phyloP scores from a whole-genome alignment of 1,139 yeast species.

The Nakaseomyces uthaithaninus region DNA sequence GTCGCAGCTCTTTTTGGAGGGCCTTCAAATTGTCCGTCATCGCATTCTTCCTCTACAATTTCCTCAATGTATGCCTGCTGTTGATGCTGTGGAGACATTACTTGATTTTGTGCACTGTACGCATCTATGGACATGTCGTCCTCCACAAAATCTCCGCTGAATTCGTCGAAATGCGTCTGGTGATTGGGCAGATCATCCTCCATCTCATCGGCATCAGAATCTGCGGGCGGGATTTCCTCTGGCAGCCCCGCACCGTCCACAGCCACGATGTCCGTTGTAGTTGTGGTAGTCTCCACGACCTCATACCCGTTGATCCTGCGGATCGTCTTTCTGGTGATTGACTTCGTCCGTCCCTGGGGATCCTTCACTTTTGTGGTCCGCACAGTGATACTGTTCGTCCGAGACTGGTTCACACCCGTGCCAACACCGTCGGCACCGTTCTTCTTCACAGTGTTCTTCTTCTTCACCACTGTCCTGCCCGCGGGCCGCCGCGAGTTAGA shows the following conservation, averaged over 20 bases:
- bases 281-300: conserved; percentile 30
- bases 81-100: conserved; percentile 4
- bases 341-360: conserved; percentile 28
- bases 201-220: conserved; percentile 10
- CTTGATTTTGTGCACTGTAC: background rate
- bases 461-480: conserved; percentile 3
- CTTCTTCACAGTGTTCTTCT: background rate
- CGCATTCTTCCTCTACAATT: conserved; percentile 7
- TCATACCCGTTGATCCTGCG: conserved; percentile 29
- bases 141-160: conserved; percentile 25
- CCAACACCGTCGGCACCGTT: conserved; percentile 1
- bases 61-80: conserved; percentile 6
- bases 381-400: conserved; percentile 28
- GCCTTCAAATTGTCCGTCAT: background rate
- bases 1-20: background rate
- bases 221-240: conserved; percentile 11
- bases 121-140: conserved; percentile 3
- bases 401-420: conserved; percentile 11
- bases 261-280: conserved; percentile 18
- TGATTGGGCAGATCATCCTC: conserved; percentile 10
- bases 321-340: conserved; percentile 28
- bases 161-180: conserved; percentile 28
- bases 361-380: conserved; percentile 29
- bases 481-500: conserved; percentile 1
- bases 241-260: background rate